A percentile compares a stretch with the other conserved stretches of the same genome.
These are phyloP conservation scores for Triticum turgidum DNA, from an alignment of 176 grass and related monocot species.

Conservation along the genomic window DNA sequence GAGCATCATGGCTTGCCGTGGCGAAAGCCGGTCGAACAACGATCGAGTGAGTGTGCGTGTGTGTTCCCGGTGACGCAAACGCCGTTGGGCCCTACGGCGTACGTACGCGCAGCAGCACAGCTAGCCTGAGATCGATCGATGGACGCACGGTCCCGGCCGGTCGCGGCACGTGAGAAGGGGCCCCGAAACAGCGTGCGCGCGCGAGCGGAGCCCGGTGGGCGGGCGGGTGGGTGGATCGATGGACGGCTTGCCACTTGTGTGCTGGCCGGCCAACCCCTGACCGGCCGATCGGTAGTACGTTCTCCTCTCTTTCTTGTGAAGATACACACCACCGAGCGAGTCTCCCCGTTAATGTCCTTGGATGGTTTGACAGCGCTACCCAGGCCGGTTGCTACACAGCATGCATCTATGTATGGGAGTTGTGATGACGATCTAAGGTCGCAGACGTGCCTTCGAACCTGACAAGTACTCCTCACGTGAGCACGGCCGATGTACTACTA, in stretches of 20 bases:
- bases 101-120: background rate
- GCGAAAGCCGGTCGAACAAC: background rate
- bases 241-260: background rate
- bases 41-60: background rate
- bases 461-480: background rate
- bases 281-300: background rate
- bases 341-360: background rate
- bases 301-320: background rate
- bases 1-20: background rate
- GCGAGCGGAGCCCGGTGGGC: background rate
- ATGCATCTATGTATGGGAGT: too few relatives aligned
- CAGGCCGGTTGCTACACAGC: too few relatives aligned
- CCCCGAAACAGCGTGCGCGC: background rate
- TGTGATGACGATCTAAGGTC: background rate
- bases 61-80: constrained; percentile 35
- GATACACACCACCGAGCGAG: background rate
- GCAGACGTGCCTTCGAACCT: background rate
- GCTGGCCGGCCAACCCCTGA: background rate
- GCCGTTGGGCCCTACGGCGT: background rate
- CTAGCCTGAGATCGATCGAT: background rate
- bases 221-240: background rate
- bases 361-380: background rate
- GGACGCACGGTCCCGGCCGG: constrained; percentile 1
- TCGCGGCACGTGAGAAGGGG: constrained; percentile 38
- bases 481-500: background rate